These are phyloP conservation scores for Geotrichum klebahnii DNA, from an alignment of 1,139 yeast species.

Conservation along the genomic window DNA sequence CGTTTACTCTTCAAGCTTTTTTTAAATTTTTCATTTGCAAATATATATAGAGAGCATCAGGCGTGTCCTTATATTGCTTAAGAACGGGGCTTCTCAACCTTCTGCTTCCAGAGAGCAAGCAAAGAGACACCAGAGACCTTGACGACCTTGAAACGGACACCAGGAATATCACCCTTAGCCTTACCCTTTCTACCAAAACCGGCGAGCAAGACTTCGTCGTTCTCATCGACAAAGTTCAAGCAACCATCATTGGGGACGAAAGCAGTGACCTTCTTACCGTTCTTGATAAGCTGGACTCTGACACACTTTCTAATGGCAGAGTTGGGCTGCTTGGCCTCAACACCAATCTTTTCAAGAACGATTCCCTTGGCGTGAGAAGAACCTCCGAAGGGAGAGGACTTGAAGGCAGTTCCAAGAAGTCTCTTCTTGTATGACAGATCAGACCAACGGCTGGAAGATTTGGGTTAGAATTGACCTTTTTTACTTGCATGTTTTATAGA, in stretches of 20 bases:
- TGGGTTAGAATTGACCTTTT: slow-evolving; percentile 3
- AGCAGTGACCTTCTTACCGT: slow-evolving; percentile 99
- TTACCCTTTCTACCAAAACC: slow-evolving; percentile 99
- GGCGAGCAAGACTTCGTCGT: slow-evolving; percentile 98
- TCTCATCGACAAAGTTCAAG: slow-evolving; percentile 98
- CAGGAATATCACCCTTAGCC: slow-evolving; percentile 99
- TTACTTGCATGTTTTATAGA: not conserved
- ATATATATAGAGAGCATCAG: not conserved
- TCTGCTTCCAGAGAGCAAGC: slow-evolving; percentile 99
- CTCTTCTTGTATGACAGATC: slow-evolving; percentile 97
- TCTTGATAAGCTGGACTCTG: slow-evolving; percentile 99
- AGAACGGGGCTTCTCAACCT: slow-evolving; percentile 99
- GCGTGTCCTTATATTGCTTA: no score
- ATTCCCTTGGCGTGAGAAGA: slow-evolving; percentile 99
- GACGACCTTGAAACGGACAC: slow-evolving; percentile 99
- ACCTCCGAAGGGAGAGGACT: slow-evolving; percentile 99
- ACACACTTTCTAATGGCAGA: slow-evolving; percentile 99
- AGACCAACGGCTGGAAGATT: slow-evolving; percentile 80
- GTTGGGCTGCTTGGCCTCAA: slow-evolving; percentile 99
- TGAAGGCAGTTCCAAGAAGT: slow-evolving; percentile 98
- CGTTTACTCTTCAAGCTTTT: no score
- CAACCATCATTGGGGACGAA: slow-evolving; percentile 99
- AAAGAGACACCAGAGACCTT: slow-evolving; percentile 99
- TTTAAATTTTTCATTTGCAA: not conserved
- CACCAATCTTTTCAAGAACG: slow-evolving; percentile 98